Percentiles rank a stretch among this genome's conserved stretches.
Conservation (phyloP, 495 filamentous ascomycete species). For the Tuber brumale region DNA sequence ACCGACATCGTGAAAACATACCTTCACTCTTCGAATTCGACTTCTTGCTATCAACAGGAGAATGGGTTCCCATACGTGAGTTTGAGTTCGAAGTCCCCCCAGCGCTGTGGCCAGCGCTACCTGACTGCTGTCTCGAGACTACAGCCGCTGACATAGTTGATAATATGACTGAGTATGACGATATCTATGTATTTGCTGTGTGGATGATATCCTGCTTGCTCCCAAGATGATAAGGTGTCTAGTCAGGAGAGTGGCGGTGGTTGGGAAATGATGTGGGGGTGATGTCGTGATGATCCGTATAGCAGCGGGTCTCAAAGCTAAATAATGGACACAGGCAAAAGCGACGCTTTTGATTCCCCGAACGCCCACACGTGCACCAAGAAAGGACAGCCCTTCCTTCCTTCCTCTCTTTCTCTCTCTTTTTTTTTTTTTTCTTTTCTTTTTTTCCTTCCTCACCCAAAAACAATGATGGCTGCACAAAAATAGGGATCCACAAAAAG, state of each 20-base stretch:
- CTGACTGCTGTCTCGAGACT: conserved; percentile 35
- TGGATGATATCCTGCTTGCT: conserved; percentile 34
- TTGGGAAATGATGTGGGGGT: conserved; percentile 36
- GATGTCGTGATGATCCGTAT: conserved; percentile 39
- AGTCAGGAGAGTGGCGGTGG: conserved; percentile 29
- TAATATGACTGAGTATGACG: conserved; percentile 39
- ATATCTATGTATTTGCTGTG: conserved; percentile 36
- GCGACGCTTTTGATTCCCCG: not conserved
- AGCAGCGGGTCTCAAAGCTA: conserved; percentile 25
- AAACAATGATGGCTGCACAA: not conserved
- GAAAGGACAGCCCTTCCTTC: not conserved
- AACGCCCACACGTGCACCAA: conserved; percentile 1
- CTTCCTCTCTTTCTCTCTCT: not conserved
- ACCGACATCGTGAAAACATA: conserved; percentile 25
- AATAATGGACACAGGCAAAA: not conserved
- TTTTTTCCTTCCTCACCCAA: not conserved
- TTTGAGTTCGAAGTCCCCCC: conserved; percentile 35
- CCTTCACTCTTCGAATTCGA: conserved; percentile 36
- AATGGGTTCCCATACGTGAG: conserved; percentile 40
- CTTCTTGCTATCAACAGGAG: conserved; percentile 38
- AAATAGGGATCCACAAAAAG: conserved; percentile 1
- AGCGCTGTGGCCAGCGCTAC: conserved; percentile 27
- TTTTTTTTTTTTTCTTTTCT: not conserved
- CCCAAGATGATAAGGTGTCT: conserved; percentile 38
- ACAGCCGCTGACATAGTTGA: conserved; percentile 42